Evolutionary conservation across 1,139 yeast species (phyloP), one percentile per base, ranked within the genome.

Genomic region (Debaryomyces nepalensis): DNA sequence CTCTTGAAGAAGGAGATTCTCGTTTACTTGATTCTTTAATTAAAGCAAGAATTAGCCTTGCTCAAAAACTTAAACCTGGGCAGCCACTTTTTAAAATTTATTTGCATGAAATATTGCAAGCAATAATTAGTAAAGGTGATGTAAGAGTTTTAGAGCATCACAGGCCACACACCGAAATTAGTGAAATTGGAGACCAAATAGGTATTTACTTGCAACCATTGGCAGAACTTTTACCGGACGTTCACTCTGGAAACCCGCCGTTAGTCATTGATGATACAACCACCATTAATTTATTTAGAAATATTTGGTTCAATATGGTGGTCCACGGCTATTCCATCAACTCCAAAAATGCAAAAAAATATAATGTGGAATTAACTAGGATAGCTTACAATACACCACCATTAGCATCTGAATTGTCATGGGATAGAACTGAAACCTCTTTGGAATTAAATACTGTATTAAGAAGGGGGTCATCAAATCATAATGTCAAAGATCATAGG

Each of bases 371-470:
- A 26, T 71, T 95, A 41, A 75, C 78, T 54, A 71, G 82, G 44
- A 87, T 95, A 54, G 98, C 99, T 0, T 81, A 85, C 55, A 86
- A 79, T 55, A 78, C 97, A 4, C 99, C 99, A 4, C 95, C 98
- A 0, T 76, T 95, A 45, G 97, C 96, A 0, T 86, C 96, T 2
- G 97, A 89, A 53, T 70, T 79, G 14, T 84, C 95, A 2, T 83
- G 95, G 70, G 86, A 86, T 59, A 82, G 91, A 57, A 85, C 93
- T 16, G 99, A 93, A 59, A 87, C 96, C 20, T 89, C 96, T 3
- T 75, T 93, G 50, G 98, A 95, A 55, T 77, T 93, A 67, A 93
- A 93, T 59, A 87, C 97, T 1, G 90, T 95, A 26, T 75, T 95
- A 46, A 81, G 96, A 59, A 78, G 98, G 50, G 96, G 97, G 4